Evolutionary conservation across 2,329 filamentous ascomycete genomes (phyloP).

Genomic region (Apiospora kogelbergensis): DNA sequence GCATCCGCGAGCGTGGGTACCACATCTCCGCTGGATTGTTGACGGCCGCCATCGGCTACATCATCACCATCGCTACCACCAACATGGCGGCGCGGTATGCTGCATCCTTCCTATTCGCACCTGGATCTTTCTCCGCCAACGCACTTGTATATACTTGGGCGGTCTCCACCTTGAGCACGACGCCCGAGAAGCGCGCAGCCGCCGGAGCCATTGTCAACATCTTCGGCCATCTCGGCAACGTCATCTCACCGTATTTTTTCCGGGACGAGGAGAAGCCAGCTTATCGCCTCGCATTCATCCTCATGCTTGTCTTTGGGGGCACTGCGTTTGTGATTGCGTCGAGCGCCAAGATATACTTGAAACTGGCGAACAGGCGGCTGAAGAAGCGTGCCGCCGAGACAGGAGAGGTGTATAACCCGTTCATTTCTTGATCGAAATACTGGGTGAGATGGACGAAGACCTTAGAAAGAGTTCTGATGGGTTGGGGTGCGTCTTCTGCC

Average conservation of each 20-base stretch:
- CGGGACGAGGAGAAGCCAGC: background rate
- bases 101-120: slow-evolving; percentile 45
- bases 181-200: slow-evolving; percentile 37
- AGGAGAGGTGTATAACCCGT: background rate
- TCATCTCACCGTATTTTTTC: slow-evolving; percentile 2
- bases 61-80: slow-evolving; percentile 58
- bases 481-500: too few species aligned
- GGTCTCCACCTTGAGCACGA: slow-evolving; percentile 31
- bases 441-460: too few species aligned
- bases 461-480: too few species aligned
- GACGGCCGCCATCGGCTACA: slow-evolving; percentile 55
- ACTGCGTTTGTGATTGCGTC: background rate
- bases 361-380: background rate
- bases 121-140: slow-evolving; percentile 34
- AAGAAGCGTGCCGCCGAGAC: background rate
- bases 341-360: background rate
- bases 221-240: background rate
- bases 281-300: background rate
- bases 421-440: background rate
- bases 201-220: background rate
- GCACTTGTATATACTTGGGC: slow-evolving; percentile 36
- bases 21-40: slow-evolving; percentile 58
- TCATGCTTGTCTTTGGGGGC: background rate
- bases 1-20: slow-evolving; percentile 59
- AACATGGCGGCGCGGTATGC: slow-evolving; percentile 51